Base-by-base conservation (phyloP, 495 filamentous ascomycete species). In the Daldinia decipiens region DNA sequence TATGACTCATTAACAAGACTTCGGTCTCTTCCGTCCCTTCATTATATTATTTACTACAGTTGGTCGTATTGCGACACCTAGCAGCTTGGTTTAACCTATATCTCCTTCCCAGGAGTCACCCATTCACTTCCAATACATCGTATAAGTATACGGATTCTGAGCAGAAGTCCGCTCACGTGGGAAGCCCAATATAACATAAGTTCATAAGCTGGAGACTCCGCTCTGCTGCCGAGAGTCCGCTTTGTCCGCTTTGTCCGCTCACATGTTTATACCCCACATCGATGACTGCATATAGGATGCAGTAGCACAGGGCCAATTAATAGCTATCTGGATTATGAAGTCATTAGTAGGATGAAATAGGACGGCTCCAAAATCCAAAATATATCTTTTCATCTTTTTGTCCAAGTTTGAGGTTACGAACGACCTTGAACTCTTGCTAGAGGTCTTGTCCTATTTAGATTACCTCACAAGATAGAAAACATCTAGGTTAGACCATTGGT, bases 101-200 rank as follows among this genome's bases (percentile, higher is more conserved):
- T 19, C 11, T 12, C 17, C 17, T 8, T 17, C 19, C 43, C 3
- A 17, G 0, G 3, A 47, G 3, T 9, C 17, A 12, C 7, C 43
- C 8, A 3, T 47, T 47, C 43, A 11, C 11, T 47, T 47, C 43
- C 4, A 19, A 24, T 47, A 21, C 8, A 12, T 24, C 4, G 12
- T 27, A 15, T 51, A 9, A 7, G 24, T 19, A 21, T 8, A 34
- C 5, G n/a, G 34, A 65, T 17, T 9, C 24, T 2, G 21, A 26
- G 9, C 38, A 43, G 31, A 55, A 59, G 63, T 67, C 69, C 69
- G 69, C 69, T 72, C 69, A 72, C 63, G 54, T 72, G 67, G 24
- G 9, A 27, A 40, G 11, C 13, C 29, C 6, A 15, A 43, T 21
- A 15, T 7, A 19, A 27, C 24, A 50, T 51, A 39, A 32, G 19